Conservation (phyloP, 208 protist species). For the Trypanosoma brucei region DNA sequence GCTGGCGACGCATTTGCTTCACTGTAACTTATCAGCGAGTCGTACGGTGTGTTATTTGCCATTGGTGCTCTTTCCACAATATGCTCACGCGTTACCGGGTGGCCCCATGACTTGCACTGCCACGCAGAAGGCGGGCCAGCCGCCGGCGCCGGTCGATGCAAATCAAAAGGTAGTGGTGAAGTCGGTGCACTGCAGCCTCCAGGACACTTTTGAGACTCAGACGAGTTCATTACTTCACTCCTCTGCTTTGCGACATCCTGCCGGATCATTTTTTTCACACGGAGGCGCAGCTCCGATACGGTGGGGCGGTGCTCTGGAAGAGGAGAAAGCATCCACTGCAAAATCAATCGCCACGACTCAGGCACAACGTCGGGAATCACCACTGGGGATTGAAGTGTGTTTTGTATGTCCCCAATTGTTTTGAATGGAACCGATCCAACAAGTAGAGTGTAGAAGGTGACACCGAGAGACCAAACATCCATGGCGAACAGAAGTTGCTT, state of each 20-base stretch:
- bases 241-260: neutral
- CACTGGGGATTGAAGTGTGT: neutral
- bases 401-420: slow-evolving; percentile 9
- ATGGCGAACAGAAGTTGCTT: slow-evolving; percentile 3
- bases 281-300: slow-evolving; percentile 7
- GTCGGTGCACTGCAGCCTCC: too few species aligned
- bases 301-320: slow-evolving; percentile 20
- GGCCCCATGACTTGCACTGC: too few species aligned
- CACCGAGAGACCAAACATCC: slow-evolving; percentile 24
- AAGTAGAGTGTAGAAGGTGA: slow-evolving; percentile 18
- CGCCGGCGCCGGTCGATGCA: too few species aligned
- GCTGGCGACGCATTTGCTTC: too few species aligned
- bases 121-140: too few species aligned
- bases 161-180: too few species aligned
- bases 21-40: too few species aligned
- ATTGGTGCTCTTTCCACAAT: too few species aligned
- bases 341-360: slow-evolving; percentile 38
- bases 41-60: too few species aligned
- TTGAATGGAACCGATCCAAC: slow-evolving; percentile 12
- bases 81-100: too few species aligned
- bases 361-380: slow-evolving; percentile 23
- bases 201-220: too few species aligned
- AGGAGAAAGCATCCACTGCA: slow-evolving; percentile 35
- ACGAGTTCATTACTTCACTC: too few species aligned
- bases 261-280: slow-evolving; percentile 6